These are phyloP conservation scores for Gliomastix tumulicola DNA, from an alignment of 2,329 filamentous ascomycete genomes.

Conservation along the genomic window DNA sequence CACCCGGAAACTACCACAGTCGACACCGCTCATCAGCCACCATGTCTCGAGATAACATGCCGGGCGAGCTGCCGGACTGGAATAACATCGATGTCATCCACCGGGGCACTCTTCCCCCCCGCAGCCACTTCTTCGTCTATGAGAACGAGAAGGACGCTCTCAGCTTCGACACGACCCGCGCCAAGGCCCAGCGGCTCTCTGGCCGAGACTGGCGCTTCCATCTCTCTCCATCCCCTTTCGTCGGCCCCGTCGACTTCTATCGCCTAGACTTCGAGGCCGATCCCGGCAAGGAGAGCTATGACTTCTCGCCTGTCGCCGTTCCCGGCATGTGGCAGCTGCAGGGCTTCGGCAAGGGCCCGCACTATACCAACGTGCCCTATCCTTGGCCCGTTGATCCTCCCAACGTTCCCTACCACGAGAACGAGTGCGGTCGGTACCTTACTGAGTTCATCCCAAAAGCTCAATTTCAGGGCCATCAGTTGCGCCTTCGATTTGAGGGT, in stretches of 20 bases:
- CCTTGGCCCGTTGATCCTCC: conserved; percentile 61
- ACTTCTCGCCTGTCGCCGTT: conserved; percentile 40
- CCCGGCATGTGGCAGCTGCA: conserved; percentile 64
- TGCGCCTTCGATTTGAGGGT: conserved; percentile 60
- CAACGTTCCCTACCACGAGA: conserved; percentile 46
- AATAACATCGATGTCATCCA: conserved; percentile 54
- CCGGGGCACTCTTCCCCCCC: conserved; percentile 49
- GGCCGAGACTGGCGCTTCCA: conserved; percentile 53
- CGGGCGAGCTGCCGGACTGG: conserved; percentile 37
- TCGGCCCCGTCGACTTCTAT: not conserved
- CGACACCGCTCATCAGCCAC: too few relatives aligned
- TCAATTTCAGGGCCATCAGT: conserved; percentile 33
- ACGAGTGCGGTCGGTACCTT: conserved; percentile 56
- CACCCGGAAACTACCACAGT: too few relatives aligned
- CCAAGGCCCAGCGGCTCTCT: conserved; percentile 22
- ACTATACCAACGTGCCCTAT: conserved; percentile 61
- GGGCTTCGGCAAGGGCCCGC: conserved; percentile 51
- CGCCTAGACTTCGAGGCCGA: too few relatives aligned
- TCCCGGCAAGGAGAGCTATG: conserved; percentile 24
- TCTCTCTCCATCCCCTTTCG: conserved; percentile 33
- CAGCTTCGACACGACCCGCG: conserved; percentile 7
- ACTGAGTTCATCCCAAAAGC: conserved; percentile 44
- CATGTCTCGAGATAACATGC: too few relatives aligned
- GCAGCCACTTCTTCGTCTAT: conserved; percentile 50
- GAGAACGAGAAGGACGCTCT: conserved; percentile 40